phyloP scores from a whole-genome alignment of 2,329 filamentous ascomycete species.

The Nemania sp. region DNA sequence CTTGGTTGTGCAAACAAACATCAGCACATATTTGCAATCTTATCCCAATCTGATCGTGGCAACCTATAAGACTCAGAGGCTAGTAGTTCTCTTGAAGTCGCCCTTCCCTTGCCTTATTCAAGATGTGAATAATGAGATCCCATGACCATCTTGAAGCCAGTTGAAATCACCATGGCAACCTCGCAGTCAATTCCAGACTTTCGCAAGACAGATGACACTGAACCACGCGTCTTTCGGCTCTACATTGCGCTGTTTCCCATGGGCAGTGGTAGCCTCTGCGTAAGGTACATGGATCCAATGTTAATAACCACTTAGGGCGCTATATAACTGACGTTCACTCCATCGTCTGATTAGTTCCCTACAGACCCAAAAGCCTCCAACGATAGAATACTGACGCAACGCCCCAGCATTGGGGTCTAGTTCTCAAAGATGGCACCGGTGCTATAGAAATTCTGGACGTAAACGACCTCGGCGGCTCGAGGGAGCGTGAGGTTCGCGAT shows the following conservation, averaged over 20 bases:
- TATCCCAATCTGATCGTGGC: not conserved
- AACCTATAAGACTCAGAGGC: not conserved
- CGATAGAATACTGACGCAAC: not conserved
- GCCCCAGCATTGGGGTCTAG: constrained; percentile 8
- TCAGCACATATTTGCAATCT: not conserved
- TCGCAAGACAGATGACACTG: not conserved
- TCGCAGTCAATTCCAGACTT: not conserved
- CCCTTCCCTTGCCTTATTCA: not conserved
- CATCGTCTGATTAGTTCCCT: not conserved
- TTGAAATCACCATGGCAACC: not conserved
- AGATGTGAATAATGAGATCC: not conserved
- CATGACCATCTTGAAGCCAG: not conserved
- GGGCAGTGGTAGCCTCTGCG: not conserved
- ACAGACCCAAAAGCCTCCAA: not conserved
- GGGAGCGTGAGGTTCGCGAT: not conserved
- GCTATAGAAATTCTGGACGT: not conserved
- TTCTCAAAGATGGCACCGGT: not conserved
- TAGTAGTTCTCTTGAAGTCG: not conserved
- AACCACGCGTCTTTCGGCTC: not conserved
- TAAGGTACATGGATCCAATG: not conserved
- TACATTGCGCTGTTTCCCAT: constrained; percentile 8
- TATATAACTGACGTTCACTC: not conserved
- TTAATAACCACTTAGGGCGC: not conserved
- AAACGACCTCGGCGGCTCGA: not conserved
- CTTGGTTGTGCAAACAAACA: not conserved